Percentiles rank a stretch among this genome's conserved stretches.
Conservation (phyloP, 2,329 filamentous ascomycete species). For the Trichoderma endophyticum region DNA sequence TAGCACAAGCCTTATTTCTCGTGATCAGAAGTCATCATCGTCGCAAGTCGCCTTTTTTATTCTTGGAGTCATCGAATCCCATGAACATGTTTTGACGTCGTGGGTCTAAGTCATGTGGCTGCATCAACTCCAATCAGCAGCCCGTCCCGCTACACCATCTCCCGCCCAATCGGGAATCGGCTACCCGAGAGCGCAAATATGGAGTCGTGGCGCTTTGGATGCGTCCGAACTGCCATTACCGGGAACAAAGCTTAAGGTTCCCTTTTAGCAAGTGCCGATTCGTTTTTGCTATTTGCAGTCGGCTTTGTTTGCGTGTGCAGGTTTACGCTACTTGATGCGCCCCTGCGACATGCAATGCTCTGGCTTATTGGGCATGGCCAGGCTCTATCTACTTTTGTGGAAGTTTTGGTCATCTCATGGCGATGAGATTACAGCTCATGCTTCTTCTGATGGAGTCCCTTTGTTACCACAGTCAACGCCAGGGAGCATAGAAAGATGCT, state of each 20-base stretch:
- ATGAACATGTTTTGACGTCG: conserved; percentile 14
- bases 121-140: background rate
- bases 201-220: background rate
- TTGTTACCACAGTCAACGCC: background rate
- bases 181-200: background rate
- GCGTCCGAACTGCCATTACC: background rate
- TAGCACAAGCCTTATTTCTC: background rate
- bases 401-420: background rate
- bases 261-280: background rate
- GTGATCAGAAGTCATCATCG: background rate
- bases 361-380: background rate
- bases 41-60: background rate
- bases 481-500: background rate
- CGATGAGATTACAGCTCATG: background rate
- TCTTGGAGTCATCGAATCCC: conserved; percentile 9
- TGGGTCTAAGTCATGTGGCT: conserved; percentile 18
- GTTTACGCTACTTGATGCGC: background rate
- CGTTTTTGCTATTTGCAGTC: background rate
- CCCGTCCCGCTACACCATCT: background rate
- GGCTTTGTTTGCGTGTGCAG: background rate
- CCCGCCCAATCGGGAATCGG: background rate
- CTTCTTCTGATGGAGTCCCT: background rate
- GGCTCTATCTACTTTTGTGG: background rate
- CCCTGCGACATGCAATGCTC: background rate
- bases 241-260: background rate